Conservation (phyloP, 768 basidiomycete species). For the Exsudoporus frostii region DNA sequence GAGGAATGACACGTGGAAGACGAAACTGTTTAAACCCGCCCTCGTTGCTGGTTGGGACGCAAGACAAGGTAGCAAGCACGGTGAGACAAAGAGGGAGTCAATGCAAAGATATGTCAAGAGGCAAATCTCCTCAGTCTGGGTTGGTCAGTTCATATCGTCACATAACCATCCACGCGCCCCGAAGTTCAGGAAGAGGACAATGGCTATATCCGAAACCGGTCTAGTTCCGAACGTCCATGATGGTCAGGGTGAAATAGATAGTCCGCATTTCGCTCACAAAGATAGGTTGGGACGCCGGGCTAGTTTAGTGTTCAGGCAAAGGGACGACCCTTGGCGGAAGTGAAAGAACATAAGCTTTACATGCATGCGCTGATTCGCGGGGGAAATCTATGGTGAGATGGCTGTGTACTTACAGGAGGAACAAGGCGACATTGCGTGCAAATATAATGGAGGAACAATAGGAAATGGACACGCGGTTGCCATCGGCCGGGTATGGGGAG, state of each 20-base stretch:
- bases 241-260: conserved; percentile 17
- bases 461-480: conserved; percentile 18
- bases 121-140: conserved; percentile 4
- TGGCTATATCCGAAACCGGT: conserved; percentile 36
- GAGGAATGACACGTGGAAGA: neutral
- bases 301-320: conserved; percentile 7
- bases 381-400: conserved; percentile 2
- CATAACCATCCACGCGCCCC: conserved; percentile 13
- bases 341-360: conserved; percentile 18
- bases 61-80: conserved; percentile 36
- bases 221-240: conserved; percentile 29
- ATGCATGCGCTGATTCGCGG: conserved; percentile 2
- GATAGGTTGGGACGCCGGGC: conserved; percentile 1
- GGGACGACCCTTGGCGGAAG: conserved; percentile 13
- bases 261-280: conserved; percentile 15
- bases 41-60: conserved; percentile 26
- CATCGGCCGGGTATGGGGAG: conserved; percentile 4
- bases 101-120: conserved; percentile 18
- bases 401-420: conserved; percentile 13
- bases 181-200: conserved; percentile 28
- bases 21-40: conserved; percentile 12
- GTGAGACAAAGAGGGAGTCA: conserved; percentile 22
- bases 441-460: conserved; percentile 28
- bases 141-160: conserved; percentile 18
- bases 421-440: conserved; percentile 1